Conservation (phyloP, 2,329 filamentous ascomycete genomes). For the Daldinia sp. region DNA sequence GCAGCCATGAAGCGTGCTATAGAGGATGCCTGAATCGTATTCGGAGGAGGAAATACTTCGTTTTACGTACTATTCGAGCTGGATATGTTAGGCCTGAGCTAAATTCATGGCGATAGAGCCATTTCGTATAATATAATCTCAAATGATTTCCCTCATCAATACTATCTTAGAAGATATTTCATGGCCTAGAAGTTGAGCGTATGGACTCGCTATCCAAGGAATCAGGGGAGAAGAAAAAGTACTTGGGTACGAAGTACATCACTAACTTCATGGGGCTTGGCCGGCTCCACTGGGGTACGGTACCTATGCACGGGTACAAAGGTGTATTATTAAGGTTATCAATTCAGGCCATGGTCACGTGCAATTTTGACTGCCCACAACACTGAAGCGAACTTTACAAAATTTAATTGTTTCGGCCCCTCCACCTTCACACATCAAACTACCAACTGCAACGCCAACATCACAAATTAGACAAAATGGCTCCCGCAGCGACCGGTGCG, state of each 20-base stretch:
- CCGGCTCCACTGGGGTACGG: background rate
- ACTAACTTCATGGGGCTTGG: background rate
- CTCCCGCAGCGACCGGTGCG: constrained; percentile 66
- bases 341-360: constrained; percentile 37
- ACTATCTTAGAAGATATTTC: too few species aligned
- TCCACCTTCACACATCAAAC: constrained; percentile 39
- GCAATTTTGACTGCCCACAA: constrained; percentile 41
- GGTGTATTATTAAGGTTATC: background rate
- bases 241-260: background rate
- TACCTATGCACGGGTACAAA: too few species aligned
- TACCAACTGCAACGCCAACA: constrained; percentile 43
- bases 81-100: background rate
- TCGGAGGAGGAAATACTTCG: background rate
- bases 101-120: background rate
- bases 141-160: background rate
- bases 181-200: too few species aligned
- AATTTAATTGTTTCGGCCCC: constrained; percentile 44
- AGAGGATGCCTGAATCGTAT: background rate
- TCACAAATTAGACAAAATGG: constrained; percentile 54
- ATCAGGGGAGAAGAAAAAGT: background rate
- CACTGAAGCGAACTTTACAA: constrained; percentile 44
- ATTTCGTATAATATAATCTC: background rate
- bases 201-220: background rate
- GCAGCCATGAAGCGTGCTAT: background rate
- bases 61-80: background rate